Evolutionary conservation across 2,329 filamentous ascomycete species (phyloP).

Genomic region (Chalara sp.): DNA sequence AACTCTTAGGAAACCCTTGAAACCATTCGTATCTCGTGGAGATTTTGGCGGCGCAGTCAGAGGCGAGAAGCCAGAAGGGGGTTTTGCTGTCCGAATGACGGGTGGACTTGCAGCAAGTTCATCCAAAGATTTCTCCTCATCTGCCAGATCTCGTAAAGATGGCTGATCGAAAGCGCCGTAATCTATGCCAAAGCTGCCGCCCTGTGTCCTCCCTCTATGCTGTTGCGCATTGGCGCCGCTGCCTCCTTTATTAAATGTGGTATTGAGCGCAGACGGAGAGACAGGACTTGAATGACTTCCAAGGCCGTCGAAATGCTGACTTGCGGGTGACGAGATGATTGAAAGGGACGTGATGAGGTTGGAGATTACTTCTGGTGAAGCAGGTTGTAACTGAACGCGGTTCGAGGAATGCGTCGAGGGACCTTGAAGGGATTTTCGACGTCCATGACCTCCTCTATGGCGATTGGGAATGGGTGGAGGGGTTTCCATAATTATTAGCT

Average conservation of each 20-base stretch:
- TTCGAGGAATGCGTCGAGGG: constrained; percentile 21
- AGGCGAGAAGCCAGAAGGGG: constrained; percentile 67
- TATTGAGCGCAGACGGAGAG: constrained; percentile 31
- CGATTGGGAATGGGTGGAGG: constrained; percentile 23
- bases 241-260: constrained; percentile 14
- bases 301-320: constrained; percentile 50
- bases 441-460: constrained; percentile 18
- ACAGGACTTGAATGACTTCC: constrained; percentile 25
- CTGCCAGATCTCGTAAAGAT: constrained; percentile 40
- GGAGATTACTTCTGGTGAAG: constrained; percentile 61
- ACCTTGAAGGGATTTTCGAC: constrained; percentile 23
- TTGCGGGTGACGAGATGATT: constrained; percentile 61
- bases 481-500: constrained; percentile 4
- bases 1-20: constrained; percentile 53
- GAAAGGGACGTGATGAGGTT: constrained; percentile 63
- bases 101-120: constrained; percentile 59
- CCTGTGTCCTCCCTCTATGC: constrained; percentile 17
- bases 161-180: constrained; percentile 59
- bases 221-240: constrained; percentile 12
- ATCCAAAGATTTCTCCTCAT: constrained; percentile 44
- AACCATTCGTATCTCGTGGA: constrained; percentile 36
- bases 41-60: constrained; percentile 57
- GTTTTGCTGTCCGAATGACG: constrained; percentile 74
- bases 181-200: constrained; percentile 59
- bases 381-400: constrained; percentile 25